Percentiles rank a stretch among this genome's conserved stretches.
phyloP scores from a whole-genome alignment of 108 stramenopile species.

The Cyclotella cryptica region DNA sequence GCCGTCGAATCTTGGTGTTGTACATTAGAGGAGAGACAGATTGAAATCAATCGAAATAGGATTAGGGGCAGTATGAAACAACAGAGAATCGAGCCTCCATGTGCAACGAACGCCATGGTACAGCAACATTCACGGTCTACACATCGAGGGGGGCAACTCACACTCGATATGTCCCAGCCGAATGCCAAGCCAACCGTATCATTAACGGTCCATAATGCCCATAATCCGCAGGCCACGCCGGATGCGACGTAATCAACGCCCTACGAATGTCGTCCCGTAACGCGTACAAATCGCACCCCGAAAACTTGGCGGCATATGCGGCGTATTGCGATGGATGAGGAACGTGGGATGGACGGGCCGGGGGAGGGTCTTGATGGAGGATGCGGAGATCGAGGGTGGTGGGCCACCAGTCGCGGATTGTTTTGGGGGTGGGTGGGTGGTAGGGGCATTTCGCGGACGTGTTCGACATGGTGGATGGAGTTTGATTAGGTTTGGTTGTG shows the following conservation, averaged over 20 bases:
- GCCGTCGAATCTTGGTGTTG: slow-evolving; percentile 56
- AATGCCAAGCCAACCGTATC: slow-evolving; percentile 73
- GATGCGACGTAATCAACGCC: slow-evolving; percentile 63
- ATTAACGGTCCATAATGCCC: slow-evolving; percentile 79
- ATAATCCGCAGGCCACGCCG: slow-evolving; percentile 80
- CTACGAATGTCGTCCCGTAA: slow-evolving; percentile 59
- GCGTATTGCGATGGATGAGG: slow-evolving; percentile 43
- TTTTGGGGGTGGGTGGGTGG: slow-evolving; percentile 34
- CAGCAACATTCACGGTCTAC: too few relatives aligned
- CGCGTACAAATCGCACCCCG: slow-evolving; percentile 46
- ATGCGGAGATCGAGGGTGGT: slow-evolving; percentile 63
- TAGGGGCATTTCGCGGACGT: slow-evolving; percentile 27
- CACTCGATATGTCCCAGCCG: slow-evolving; percentile 76
- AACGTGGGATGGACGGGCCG: slow-evolving; percentile 40
- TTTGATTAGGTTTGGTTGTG: too few relatives aligned
- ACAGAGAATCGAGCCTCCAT: background rate
- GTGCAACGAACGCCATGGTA: background rate
- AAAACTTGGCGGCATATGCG: slow-evolving; percentile 59
- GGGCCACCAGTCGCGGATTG: slow-evolving; percentile 73
- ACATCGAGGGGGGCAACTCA: background rate
- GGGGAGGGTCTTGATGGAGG: slow-evolving; percentile 59
- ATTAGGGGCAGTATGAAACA: background rate
- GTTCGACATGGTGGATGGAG: too few relatives aligned
- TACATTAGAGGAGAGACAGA: background rate
- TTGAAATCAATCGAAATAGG: background rate